Percentiles rank a stretch among this genome's conserved stretches.
These are phyloP conservation scores for Rhododendron williamsianum DNA, from an alignment of 148 eudicot species.

Conservation along the genomic window DNA sequence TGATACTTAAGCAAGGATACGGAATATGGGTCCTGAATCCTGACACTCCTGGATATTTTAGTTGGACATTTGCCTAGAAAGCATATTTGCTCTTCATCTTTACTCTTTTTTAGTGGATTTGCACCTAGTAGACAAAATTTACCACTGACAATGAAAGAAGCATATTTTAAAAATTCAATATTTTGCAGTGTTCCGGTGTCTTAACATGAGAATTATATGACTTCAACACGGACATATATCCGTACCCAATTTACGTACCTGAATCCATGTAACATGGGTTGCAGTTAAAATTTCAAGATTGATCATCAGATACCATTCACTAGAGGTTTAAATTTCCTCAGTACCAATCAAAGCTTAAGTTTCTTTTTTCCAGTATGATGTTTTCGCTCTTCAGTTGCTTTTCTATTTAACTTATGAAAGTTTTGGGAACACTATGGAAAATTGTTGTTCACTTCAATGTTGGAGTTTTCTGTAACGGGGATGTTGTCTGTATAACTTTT, in stretches of 20 bases:
- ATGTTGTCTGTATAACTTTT: neutral
- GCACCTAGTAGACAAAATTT: neutral
- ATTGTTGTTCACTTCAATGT: neutral
- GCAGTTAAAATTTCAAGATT: neutral
- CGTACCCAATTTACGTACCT: neutral
- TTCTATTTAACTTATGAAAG: neutral
- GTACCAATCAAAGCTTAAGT: neutral
- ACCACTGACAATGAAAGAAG: neutral
- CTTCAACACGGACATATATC: neutral
- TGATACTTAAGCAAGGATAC: neutral
- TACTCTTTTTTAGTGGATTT: neutral
- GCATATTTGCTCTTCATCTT: neutral
- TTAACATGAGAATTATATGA: neutral
- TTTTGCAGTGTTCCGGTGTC: neutral
- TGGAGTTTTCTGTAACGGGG: neutral
- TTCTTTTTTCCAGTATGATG: neutral
- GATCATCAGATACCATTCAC: neutral
- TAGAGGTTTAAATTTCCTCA: neutral
- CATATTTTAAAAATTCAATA: neutral
- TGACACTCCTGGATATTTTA: neutral
- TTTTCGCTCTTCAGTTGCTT: slow-evolving; percentile 1
- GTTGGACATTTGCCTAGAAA: neutral
- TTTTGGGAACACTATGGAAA: neutral
- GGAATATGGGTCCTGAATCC: too few species aligned
- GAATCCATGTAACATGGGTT: neutral